A percentile compares a stretch with the other conserved stretches of the same genome.
These are phyloP conservation scores for Fusarium multiceps DNA, from an alignment of 2,329 filamentous ascomycete species.

Conservation along the genomic window DNA sequence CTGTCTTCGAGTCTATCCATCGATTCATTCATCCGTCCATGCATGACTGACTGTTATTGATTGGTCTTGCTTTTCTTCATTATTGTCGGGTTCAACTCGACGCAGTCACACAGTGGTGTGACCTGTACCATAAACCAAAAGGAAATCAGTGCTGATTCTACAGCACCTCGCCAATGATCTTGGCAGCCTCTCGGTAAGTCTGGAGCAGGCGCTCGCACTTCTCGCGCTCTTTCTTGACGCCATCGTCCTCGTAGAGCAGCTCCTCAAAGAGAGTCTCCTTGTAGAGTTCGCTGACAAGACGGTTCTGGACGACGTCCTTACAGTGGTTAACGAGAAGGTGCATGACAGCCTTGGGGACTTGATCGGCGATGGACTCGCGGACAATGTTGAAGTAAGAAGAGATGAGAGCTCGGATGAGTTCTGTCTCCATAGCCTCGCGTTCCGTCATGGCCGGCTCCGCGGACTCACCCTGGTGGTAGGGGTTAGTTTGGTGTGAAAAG, in stretches of 20 bases:
- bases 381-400: slow-evolving; percentile 99
- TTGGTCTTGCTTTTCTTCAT: slow-evolving; percentile 35
- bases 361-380: slow-evolving; percentile 96
- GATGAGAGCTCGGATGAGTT: slow-evolving; percentile 95
- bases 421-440: slow-evolving; percentile 95
- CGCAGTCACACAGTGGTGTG: slow-evolving; percentile 12
- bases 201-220: slow-evolving; percentile 97
- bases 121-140: slow-evolving; percentile 20
- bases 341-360: slow-evolving; percentile 99
- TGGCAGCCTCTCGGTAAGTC: slow-evolving; percentile 97
- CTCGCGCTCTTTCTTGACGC: slow-evolving; percentile 95
- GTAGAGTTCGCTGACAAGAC: slow-evolving; percentile 94
- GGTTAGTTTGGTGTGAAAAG: slow-evolving; percentile 37
- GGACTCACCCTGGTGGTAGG: slow-evolving; percentile 60
- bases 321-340: slow-evolving; percentile 98
- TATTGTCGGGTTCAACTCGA: slow-evolving; percentile 32
- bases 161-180: slow-evolving; percentile 97
- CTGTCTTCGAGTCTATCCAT: slow-evolving; percentile 37
- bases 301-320: slow-evolving; percentile 97
- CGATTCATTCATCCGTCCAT: slow-evolving; percentile 13
- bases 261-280: slow-evolving; percentile 92
- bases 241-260: slow-evolving; percentile 95
- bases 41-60: slow-evolving; percentile 17
- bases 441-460: slow-evolving; percentile 92
- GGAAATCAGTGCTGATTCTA: slow-evolving; percentile 55